These are phyloP conservation scores for Suhomyces kilbournensis DNA, from an alignment of 805 yeast species.

Conservation along the genomic window DNA sequence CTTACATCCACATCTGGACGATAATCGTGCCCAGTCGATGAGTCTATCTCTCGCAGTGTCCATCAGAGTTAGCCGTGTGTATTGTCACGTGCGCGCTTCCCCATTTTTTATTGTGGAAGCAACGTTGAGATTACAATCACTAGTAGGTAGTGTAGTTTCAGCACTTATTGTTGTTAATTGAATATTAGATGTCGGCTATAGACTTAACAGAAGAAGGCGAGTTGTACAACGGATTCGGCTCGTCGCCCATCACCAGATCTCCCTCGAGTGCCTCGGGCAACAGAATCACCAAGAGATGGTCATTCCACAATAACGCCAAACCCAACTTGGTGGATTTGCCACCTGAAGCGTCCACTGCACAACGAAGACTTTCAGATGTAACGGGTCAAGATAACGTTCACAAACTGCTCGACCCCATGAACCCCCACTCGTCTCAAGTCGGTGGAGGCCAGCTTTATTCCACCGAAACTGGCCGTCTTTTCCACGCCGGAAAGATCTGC, in stretches of 20 bases:
- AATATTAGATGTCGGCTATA: constrained; percentile 14
- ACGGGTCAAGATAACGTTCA: constrained; percentile 61
- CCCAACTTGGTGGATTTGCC: constrained; percentile 39
- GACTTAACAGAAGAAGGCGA: constrained; percentile 31
- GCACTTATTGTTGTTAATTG: neutral
- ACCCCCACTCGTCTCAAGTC: constrained; percentile 45
- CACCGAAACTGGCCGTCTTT: constrained; percentile 87
- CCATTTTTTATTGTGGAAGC: neutral
- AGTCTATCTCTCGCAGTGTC: neutral
- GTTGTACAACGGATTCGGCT: constrained; percentile 36
- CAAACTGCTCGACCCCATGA: constrained; percentile 55
- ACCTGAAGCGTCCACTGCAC: constrained; percentile 21
- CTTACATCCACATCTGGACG: neutral
- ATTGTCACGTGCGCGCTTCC: neutral
- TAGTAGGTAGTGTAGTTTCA: neutral
- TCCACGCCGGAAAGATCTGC: constrained; percentile 93
- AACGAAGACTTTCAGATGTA: constrained; percentile 39
- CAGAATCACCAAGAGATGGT: constrained; percentile 42
- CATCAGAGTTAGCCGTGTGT: neutral
- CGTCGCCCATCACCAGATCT: constrained; percentile 26
- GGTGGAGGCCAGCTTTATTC: constrained; percentile 77
- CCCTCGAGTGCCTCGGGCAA: constrained; percentile 22
- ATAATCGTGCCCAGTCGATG: neutral
- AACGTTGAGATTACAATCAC: neutral
- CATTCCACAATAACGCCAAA: constrained; percentile 35